Evolutionary conservation across 2,329 filamentous ascomycete species (phyloP).

Genomic region (Kalmusia sp.): DNA sequence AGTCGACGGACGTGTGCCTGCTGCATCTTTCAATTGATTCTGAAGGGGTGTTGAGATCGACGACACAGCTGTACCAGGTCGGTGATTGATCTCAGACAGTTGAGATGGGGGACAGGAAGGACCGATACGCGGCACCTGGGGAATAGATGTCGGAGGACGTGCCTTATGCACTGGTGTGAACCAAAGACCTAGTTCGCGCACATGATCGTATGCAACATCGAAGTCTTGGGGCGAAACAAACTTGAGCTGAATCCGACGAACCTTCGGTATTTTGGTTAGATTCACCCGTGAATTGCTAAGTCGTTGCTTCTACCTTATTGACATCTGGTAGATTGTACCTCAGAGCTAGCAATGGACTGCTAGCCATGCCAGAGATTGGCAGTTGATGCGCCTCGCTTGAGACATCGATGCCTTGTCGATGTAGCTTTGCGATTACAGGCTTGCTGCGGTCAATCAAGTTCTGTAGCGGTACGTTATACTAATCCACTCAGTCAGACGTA

Average conservation of each 20-base stretch:
- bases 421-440: constrained; percentile 24
- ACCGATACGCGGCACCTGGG: constrained; percentile 10
- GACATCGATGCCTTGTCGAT: constrained; percentile 34
- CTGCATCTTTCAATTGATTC: constrained; percentile 15
- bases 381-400: constrained; percentile 45
- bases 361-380: constrained; percentile 53
- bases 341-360: constrained; percentile 49
- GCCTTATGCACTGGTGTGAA: constrained; percentile 23
- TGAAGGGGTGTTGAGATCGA: constrained; percentile 10
- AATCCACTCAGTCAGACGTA: constrained; percentile 1
- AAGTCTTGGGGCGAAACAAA: constrained; percentile 50
- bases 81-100: constrained; percentile 30
- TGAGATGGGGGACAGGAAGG: constrained; percentile 37
- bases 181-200: constrained; percentile 42
- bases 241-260: constrained; percentile 54
- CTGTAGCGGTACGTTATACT: constrained; percentile 24
- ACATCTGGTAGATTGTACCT: constrained; percentile 47
- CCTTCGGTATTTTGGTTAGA: constrained; percentile 28
- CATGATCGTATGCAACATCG: constrained; percentile 37
- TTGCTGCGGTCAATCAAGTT: constrained; percentile 27
- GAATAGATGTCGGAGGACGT: constrained; percentile 2
- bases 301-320: constrained; percentile 33
- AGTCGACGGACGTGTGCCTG: constrained; percentile 23
- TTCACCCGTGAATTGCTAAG: constrained; percentile 12
- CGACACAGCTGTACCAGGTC: constrained; percentile 31